These are phyloP conservation scores for Flagelloscypha sp. DNA, from an alignment of 768 basidiomycete genomes.

Conservation along the genomic window DNA sequence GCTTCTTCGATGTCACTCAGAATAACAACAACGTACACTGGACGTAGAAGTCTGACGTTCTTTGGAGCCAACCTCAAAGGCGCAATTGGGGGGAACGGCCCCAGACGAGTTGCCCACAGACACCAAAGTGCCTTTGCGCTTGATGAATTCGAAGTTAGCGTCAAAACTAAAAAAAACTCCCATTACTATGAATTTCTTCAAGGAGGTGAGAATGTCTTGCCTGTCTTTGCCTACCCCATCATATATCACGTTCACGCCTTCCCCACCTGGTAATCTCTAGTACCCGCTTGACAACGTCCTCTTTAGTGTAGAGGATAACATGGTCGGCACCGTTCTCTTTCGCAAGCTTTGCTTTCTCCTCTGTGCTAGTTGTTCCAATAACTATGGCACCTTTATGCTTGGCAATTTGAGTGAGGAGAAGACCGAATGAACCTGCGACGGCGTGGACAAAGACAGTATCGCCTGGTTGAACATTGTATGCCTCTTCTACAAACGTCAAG, in stretches of 20 bases:
- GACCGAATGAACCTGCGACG: conserved; percentile 82
- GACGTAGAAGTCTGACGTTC: conserved; percentile 71
- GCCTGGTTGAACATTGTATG: conserved; percentile 73
- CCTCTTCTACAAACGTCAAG: conserved; percentile 70
- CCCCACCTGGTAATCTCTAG: conserved; percentile 67
- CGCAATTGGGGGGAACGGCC: conserved; percentile 64
- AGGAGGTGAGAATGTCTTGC: too few species aligned
- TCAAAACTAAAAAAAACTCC: conserved; percentile 65
- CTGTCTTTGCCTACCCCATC: conserved; percentile 98
- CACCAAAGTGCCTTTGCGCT: conserved; percentile 84
- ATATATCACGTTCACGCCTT: conserved; percentile 79
- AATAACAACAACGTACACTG: conserved; percentile 41
- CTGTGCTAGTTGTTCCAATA: conserved; percentile 86
- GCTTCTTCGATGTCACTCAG: too few species aligned
- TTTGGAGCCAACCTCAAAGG: conserved; percentile 69
- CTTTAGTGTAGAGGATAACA: conserved; percentile 73
- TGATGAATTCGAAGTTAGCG: conserved; percentile 70
- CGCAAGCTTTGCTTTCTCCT: conserved; percentile 76
- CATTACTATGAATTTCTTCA: conserved; percentile 3
- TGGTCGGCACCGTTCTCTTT: conserved; percentile 76
- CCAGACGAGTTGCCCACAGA: conserved; percentile 92
- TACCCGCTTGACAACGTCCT: conserved; percentile 67
- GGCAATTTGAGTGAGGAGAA: conserved; percentile 60
- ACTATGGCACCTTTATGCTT: conserved; percentile 75
- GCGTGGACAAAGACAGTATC: conserved; percentile 85